Conservation (phyloP, 805 yeast genomes). For the Kluyveromyces siamensis region DNA sequence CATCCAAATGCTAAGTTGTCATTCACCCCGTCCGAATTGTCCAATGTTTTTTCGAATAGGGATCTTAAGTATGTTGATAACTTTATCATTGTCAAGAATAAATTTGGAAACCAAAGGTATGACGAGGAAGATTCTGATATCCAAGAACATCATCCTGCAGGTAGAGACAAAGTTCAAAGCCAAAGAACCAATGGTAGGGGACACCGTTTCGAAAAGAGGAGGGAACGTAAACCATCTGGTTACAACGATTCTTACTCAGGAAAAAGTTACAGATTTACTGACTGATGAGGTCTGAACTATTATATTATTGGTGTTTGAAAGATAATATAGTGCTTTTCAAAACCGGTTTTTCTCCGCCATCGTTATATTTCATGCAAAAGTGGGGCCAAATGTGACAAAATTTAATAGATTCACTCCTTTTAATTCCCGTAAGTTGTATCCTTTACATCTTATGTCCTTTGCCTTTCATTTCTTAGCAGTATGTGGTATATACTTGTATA, state of each 20-base stretch:
- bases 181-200: neutral
- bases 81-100: neutral
- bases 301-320: neutral
- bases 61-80: neutral
- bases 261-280: neutral
- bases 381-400: too few species aligned
- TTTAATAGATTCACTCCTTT: too few species aligned
- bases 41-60: slow-evolving; percentile 9
- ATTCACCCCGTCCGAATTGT: neutral
- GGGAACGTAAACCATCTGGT: neutral
- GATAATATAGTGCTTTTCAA: neutral
- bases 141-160: neutral
- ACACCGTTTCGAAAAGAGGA: slow-evolving; percentile 1
- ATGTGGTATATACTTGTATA: neutral
- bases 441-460: neutral
- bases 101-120: neutral
- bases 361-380: too few species aligned
- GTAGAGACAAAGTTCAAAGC: neutral
- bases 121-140: neutral
- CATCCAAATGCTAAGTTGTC: slow-evolving; percentile 19
- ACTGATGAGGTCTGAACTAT: neutral
- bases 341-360: neutral
- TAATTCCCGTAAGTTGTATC: neutral
- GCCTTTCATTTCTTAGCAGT: neutral
- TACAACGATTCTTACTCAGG: neutral